Evolutionary conservation across 169 alveolate species (phyloP), one percentile per base, ranked within the genome.

Genomic region (Cryptosporidium canis): DNA sequence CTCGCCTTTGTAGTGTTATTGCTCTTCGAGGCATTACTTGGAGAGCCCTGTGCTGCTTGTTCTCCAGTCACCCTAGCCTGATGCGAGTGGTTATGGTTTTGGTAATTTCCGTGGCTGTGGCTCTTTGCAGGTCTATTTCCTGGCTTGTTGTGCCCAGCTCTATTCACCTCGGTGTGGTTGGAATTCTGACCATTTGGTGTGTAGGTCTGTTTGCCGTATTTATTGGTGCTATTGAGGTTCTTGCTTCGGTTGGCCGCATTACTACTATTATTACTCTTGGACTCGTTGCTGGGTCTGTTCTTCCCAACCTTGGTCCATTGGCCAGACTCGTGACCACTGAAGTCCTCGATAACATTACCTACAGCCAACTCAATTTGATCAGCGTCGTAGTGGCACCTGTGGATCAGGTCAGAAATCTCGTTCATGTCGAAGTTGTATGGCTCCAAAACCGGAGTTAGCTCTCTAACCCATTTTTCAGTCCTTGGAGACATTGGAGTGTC

Each of bases 251-350:
- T 43, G 24, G 2, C 39, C 39, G 12, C 45, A 67, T 21, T 44
- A 33, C 37, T 39, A 24, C 39, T 33, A 21, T 21, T 65, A 3
- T 14, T 4, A 51, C 18, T 67, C 1, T 41, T 58, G 21, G 39
- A 21, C 16, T 35, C 41, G 3, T 31, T 48, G 11, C 5, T 29
- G 7, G 87, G 41, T 14, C 63, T 77, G 37, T 77, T 77, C 37
- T 77, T 77, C 8, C 87, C 87, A 56, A 77, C 87, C 27, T 77
- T 77, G 0, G 87, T 77, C 87, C 87, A 77, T 77, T 77, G 87
- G 1, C 87, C 87, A 18, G 87, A 77, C 58, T 77, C 87, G 61
- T 61, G 87, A 24, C 87, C 87, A 77, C 87, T 77, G 61, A 77
- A 77, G 24, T 77, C 87, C 29, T 77, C 87, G 18, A 77, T 77